A percentile compares a stretch with the other conserved stretches of the same genome.
These are phyloP conservation scores for Lomentospora prolificans DNA, from an alignment of 2,329 filamentous ascomycete species.

Conservation along the genomic window DNA sequence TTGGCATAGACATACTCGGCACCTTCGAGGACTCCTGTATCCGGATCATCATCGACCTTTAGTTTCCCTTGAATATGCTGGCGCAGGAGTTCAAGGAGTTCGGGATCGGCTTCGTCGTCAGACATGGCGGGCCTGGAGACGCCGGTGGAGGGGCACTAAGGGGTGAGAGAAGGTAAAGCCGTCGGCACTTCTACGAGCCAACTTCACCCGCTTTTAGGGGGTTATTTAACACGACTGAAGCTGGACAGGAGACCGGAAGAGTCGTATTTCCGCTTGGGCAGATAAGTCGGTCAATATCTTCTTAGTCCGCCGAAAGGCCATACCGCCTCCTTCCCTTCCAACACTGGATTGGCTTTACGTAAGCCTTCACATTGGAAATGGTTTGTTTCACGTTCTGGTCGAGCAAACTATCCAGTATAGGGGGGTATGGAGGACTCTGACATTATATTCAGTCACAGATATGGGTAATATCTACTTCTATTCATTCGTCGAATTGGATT, in stretches of 20 bases:
- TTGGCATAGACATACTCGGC: slow-evolving; percentile 88
- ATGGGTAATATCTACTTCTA: no score
- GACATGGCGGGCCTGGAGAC: slow-evolving; percentile 50
- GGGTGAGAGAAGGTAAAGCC: background rate
- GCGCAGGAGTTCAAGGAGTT: slow-evolving; percentile 77
- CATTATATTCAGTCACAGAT: no score
- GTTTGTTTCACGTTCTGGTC: background rate
- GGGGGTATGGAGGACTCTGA: no score
- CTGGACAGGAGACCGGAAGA: background rate
- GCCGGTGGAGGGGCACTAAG: background rate
- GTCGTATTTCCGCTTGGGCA: background rate
- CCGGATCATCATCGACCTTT: slow-evolving; percentile 47
- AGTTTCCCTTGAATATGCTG: slow-evolving; percentile 61
- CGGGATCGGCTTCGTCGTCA: slow-evolving; percentile 82
- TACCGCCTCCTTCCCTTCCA: background rate
- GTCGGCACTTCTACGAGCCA: background rate
- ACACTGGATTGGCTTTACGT: background rate
- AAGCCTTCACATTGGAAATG: background rate
- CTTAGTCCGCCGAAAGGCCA: background rate
- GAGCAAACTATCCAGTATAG: no score
- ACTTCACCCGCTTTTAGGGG: background rate
- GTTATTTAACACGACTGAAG: background rate
- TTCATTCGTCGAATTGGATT: no score
- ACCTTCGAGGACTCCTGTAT: slow-evolving; percentile 72
- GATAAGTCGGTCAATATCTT: background rate